A percentile compares a stretch with the other conserved stretches of the same genome.
Conservation (phyloP, 1,139 yeast genomes). For the Sugiyamaella sp. region DNA sequence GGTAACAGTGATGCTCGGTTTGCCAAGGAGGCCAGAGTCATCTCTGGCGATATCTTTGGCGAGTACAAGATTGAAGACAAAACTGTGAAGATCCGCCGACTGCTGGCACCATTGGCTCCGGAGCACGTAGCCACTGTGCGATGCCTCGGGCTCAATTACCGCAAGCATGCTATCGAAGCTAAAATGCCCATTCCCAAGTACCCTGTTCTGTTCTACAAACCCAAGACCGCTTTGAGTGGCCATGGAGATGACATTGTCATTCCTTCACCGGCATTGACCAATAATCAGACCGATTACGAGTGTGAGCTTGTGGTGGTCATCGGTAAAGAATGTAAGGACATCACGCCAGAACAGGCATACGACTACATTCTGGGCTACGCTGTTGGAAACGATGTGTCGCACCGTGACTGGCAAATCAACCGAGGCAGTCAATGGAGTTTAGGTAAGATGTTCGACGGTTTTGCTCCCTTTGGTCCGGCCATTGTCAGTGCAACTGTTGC, state of each 20-base stretch:
- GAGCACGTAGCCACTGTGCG: constrained; percentile 47
- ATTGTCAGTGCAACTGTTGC: constrained; percentile 46
- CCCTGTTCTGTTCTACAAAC: constrained; percentile 55
- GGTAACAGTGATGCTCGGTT: constrained; percentile 39
- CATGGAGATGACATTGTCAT: constrained; percentile 48
- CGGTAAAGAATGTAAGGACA: constrained; percentile 53
- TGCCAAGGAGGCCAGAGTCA: constrained; percentile 35
- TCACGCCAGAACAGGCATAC: constrained; percentile 49
- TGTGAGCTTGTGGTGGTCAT: constrained; percentile 57
- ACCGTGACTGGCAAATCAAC: constrained; percentile 50
- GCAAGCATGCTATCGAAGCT: constrained; percentile 38
- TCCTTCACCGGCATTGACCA: constrained; percentile 36
- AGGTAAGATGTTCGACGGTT: constrained; percentile 58
- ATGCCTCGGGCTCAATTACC: constrained; percentile 42
- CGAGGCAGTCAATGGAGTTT: constrained; percentile 54
- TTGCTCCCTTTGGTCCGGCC: constrained; percentile 58
- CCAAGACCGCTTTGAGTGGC: constrained; percentile 47
- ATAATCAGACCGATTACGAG: constrained; percentile 56
- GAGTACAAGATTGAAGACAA: constrained; percentile 46
- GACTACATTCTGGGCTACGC: constrained; percentile 55
- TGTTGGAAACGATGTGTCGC: constrained; percentile 58
- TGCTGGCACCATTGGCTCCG: constrained; percentile 48
- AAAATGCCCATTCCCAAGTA: constrained; percentile 45
- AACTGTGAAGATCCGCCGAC: constrained; percentile 39
- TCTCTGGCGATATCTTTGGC: constrained; percentile 49